These are phyloP conservation scores for Stachybotrys elegans DNA, from an alignment of 2,329 filamentous ascomycete species.

Conservation along the genomic window DNA sequence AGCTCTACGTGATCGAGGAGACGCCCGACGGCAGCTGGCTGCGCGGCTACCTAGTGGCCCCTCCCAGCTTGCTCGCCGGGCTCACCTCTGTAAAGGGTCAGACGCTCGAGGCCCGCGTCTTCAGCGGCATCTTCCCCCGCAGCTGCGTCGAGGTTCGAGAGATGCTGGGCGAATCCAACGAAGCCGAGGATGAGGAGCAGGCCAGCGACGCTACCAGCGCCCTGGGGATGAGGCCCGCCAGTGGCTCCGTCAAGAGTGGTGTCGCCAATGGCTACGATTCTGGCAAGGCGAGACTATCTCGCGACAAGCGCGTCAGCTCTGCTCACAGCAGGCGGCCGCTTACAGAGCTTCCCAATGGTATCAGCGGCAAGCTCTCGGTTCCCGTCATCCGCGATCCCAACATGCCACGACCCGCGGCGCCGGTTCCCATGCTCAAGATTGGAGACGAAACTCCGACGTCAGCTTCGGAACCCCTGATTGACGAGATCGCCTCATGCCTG, in stretches of 20 bases:
- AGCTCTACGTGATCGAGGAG: conserved; percentile 97
- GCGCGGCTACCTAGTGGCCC: conserved; percentile 90
- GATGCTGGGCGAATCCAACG: conserved; percentile 71
- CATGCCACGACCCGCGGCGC: conserved; percentile 75
- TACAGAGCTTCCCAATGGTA: conserved; percentile 33
- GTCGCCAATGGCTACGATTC: conserved; percentile 32
- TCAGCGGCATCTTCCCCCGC: conserved; percentile 95
- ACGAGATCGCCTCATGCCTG: conserved; percentile 94
- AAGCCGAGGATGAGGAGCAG: conserved; percentile 37
- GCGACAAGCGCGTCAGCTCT: conserved; percentile 19
- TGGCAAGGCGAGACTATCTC: too few species aligned
- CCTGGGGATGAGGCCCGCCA: conserved; percentile 24
- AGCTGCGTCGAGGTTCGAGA: conserved; percentile 95
- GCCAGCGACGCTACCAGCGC: conserved; percentile 25
- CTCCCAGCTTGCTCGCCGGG: conserved; percentile 86
- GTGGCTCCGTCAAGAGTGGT: conserved; percentile 52
- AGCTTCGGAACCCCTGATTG: conserved; percentile 81
- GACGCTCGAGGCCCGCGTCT: conserved; percentile 90
- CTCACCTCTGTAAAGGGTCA: conserved; percentile 88
- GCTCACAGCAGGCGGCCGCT: conserved; percentile 23
- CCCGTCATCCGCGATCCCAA: conserved; percentile 57
- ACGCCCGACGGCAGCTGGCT: conserved; percentile 90
- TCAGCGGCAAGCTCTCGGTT: conserved; percentile 37
- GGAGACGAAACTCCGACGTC: conserved; percentile 95
- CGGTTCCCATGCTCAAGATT: conserved; percentile 95